Evolutionary conservation across 148 eudicot species (phyloP), one percentile per base, ranked within the genome.

Genomic region (Rhododendron molle): DNA sequence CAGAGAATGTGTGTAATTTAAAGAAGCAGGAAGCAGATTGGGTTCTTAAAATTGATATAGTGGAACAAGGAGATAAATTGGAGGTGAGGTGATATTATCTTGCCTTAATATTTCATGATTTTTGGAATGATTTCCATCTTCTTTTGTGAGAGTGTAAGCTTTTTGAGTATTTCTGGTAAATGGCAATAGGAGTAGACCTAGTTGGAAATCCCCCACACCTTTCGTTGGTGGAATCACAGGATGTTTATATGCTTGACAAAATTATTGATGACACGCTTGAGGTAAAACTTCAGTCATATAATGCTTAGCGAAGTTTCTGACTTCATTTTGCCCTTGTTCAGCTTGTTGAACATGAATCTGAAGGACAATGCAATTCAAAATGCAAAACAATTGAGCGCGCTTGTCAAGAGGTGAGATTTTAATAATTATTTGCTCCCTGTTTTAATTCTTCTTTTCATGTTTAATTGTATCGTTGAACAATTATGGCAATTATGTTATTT

Each of bases 1-100:
- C 96, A 85, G 99, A 96, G 92, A 96, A 96, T 89, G 86, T 93
- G 3, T 96, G 99, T 62, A 94, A 95, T 89, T 89, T 96, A 92
- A 96, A 96, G 94, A 96, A 96, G 94, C 92, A 91, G 85, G 99
- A 96, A 92, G 95, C 95, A 85, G 98, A 96, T 90, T 96, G 99
- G 98, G 92, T 96, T 83, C 90, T 96, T 43, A 96, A 95, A 85
- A 93, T 96, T 85, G 99, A 96, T 77, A 93, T 96, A 81, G 96
- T 94, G 77, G 99, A 96, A 85, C 87, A 95, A 88, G 98, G 93
- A 26, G 92, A 94, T 88, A 90, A 83, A 83, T 89, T 96, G 87
- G 85, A 92, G 95, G 99, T 95, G 90, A 90, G 85, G 30, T 13
- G 40, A 71, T 32, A 32, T 71, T 69, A 56, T 69, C 36, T 13